These are phyloP conservation scores for Dactylonectria estremocensis DNA, from an alignment of 2,329 filamentous ascomycete species.

Conservation along the genomic window DNA sequence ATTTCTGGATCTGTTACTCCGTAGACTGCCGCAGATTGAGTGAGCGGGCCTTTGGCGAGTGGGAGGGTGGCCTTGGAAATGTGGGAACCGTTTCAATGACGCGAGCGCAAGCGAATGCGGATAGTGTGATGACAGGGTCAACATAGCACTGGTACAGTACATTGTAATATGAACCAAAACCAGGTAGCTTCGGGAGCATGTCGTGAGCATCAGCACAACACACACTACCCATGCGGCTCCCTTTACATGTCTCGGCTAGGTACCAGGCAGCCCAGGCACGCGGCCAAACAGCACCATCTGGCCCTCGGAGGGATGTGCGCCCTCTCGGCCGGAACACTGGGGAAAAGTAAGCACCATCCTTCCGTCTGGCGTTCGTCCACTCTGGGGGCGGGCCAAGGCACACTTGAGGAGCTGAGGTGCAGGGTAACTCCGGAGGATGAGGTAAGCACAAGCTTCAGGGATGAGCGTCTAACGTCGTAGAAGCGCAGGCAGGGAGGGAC, in stretches of 20 bases:
- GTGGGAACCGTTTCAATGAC: constrained; percentile 13
- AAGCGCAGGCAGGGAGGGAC: background rate
- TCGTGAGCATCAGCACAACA: constrained; percentile 25
- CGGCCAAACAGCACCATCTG: background rate
- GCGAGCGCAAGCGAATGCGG: constrained; percentile 3
- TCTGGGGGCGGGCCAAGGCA: constrained; percentile 16
- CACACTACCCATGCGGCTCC: constrained; percentile 13
- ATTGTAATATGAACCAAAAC: constrained; percentile 7
- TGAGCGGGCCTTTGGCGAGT: background rate
- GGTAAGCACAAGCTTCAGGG: background rate
- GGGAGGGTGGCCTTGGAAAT: constrained; percentile 9
- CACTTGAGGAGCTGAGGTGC: background rate
- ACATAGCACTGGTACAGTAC: background rate
- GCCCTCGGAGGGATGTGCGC: background rate
- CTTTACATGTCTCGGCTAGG: constrained; percentile 22
- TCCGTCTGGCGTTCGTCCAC: background rate
- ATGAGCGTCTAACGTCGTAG: background rate
- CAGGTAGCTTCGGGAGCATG: constrained; percentile 20
- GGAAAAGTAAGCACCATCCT: constrained; percentile 6
- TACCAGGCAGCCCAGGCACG: background rate
- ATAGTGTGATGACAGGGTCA: constrained; percentile 12
- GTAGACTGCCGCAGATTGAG: constrained; percentile 7
- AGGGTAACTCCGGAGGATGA: background rate
- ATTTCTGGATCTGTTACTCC: background rate
- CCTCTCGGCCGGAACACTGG: constrained; percentile 15